Evolutionary conservation across 768 basidiomycete genomes (phyloP), one percentile per base, ranked within the genome.

Genomic region (Pholiota microspora): DNA sequence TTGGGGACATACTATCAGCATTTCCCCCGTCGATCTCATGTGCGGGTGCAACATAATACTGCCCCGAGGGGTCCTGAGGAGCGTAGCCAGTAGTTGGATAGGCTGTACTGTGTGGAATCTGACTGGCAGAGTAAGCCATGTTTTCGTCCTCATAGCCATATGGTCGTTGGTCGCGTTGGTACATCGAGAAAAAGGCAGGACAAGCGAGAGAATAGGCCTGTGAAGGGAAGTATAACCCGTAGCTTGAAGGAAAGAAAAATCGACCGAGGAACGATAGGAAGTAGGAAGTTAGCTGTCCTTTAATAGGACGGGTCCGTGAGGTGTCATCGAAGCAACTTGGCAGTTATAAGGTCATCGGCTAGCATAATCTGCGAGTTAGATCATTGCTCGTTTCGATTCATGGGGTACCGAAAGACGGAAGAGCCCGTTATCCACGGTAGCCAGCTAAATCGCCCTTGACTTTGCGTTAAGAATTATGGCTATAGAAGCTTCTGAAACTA

Each of bases 241-340:
- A 60, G 67, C 42, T 51, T 49, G 47, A 45, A 59, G 55, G 60
- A 61, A 59, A 53, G 60, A 61, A 63, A 63, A 60, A 57, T 62
- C 59, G 68, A 59, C 59, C 55, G 60, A 62, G 66, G 61, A 62
- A 62, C 58, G 60, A 51, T 49, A 57, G 60, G 62, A 65, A 60
- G 50, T 49, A 57, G 60, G 62, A 65, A 60, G 50, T 46, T 28
- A 45, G 62, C 62, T 58, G 72, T 68, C 69, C 71, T 77, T 78
- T 76, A 77, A 75, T 74, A 75, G 67, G 64, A 69, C 70, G 75
- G 67, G 62, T 71, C 71, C 69, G 62, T 68, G 68, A 73, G 66
- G 65, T 73, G 73, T 72, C 73, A 71, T 63, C 50, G 59, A 62
- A 67, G 67, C 67, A 70, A 73, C 68, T 73, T 73, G 71, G 73